Base-by-base conservation (phyloP, 306 rosid species). In the Prunus dulcis region DNA sequence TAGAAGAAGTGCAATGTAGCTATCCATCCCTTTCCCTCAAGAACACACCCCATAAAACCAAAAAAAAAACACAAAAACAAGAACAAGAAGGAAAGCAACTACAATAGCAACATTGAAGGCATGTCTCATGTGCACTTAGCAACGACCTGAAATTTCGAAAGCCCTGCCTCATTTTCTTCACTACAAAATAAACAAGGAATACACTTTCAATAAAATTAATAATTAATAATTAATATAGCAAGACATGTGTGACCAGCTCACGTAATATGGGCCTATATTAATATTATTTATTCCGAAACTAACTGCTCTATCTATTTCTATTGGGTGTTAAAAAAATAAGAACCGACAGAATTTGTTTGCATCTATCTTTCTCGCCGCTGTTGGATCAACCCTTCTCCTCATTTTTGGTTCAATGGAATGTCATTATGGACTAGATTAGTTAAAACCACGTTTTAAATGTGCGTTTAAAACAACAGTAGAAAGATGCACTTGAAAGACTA, bases 221-320 rank as follows among this genome's bases (percentile, higher is more conserved):
- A 23, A 45, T 20, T n/a, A 41, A 34, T 23, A 56, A 23, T 43
- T 14, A 58, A 57, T 58, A 57, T n/a, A 41, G 45, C 71, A 81
- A 9, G 45, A 38, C 51, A 25, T 22, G 73, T 56, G 80, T 69
- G 78, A 62, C 67, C 83, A 75, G 68, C 77, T 78, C 79, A 77
- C 78, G 32, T 6, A 60, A 78, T 30, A 82, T 68, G 73, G 86
- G 62, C 55, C 56, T 9, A 34, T 41, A 47, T 30, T 7, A 38
- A 6, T 38, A 38, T 38, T 38, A 38, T 38, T 38, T 68, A 50
- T 72, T 47, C 46, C 0, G 12, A 25, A 3, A 0, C 20, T 50
- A 27, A 9, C 13, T 25, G 5, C 17, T 9, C 4, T 13, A 18
- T 23, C 41, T 5, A 6, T 34, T 34, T 6, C 41, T 5, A 1